Conservation (phyloP, 176 grass and related monocot genomes). For the Raddia distichophylla region DNA sequence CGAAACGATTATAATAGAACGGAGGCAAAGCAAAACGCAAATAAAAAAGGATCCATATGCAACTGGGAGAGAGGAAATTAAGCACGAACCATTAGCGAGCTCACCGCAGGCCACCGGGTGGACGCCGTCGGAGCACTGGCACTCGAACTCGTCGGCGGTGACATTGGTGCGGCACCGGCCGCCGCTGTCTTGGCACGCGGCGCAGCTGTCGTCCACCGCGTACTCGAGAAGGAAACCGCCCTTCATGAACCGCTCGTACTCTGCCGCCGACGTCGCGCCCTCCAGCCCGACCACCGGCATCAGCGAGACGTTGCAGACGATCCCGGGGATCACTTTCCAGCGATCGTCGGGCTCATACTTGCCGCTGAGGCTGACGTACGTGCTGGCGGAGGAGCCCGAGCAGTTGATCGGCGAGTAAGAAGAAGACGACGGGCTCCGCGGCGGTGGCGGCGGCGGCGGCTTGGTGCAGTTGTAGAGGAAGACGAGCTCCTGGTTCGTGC, state of each 20-base stretch:
- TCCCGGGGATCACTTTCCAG: neutral
- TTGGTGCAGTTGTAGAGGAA: slow-evolving; percentile 45
- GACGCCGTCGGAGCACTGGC: slow-evolving; percentile 35
- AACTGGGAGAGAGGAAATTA: neutral
- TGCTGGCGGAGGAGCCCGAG: neutral
- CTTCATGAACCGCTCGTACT: slow-evolving; percentile 34
- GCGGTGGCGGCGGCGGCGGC: rapidly evolving
- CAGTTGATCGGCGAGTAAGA: too few relatives aligned
- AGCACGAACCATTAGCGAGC: neutral
- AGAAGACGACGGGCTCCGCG: too few relatives aligned
- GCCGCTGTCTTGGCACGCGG: neutral
- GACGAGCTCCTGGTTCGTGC: slow-evolving; percentile 40
- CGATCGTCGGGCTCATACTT: neutral
- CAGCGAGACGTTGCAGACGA: slow-evolving; percentile 31
- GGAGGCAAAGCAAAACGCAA: neutral
- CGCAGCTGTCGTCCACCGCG: neutral
- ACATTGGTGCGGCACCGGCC: slow-evolving; percentile 33
- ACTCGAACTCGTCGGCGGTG: neutral
- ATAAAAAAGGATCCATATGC: neutral
- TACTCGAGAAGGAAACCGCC: slow-evolving; percentile 49
- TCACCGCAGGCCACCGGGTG: slow-evolving; percentile 12
- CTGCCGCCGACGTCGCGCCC: neutral
- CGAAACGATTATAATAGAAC: neutral
- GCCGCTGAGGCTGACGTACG: slow-evolving; percentile 11
- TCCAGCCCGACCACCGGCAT: slow-evolving; percentile 40